Conservation (phyloP, 106 monocot genomes). For the Dendrobium huoshanense region DNA sequence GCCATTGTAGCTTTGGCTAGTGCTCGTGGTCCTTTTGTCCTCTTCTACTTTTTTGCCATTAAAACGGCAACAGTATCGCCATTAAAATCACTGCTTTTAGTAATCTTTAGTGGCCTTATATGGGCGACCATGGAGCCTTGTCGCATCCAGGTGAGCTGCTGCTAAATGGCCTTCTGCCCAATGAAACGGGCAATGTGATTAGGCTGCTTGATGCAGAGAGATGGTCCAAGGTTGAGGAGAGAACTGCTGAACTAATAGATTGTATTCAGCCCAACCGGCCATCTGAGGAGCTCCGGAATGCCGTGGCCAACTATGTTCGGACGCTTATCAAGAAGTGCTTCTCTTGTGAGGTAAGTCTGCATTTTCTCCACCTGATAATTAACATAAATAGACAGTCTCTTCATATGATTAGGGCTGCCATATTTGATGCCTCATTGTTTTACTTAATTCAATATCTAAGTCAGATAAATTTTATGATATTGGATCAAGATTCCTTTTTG, state of each 20-base stretch:
- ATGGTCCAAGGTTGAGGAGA: constrained; percentile 53
- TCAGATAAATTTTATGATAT: too few relatives aligned
- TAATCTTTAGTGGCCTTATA: constrained; percentile 18
- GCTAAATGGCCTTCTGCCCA: constrained; percentile 59
- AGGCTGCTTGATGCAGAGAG: constrained; percentile 49
- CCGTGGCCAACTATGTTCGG: constrained; percentile 67
- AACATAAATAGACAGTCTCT: too few relatives aligned
- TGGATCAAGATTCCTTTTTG: too few relatives aligned
- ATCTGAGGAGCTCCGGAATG: constrained; percentile 67
- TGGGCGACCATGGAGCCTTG: constrained; percentile 47
- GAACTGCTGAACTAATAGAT: constrained; percentile 52
- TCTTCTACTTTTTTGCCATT: background rate
- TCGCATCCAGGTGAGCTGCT: constrained; percentile 13
- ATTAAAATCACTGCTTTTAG: background rate
- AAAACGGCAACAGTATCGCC: background rate
- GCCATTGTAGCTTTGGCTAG: background rate
- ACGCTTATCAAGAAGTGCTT: constrained; percentile 58
- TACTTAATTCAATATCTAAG: too few relatives aligned
- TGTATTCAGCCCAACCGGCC: constrained; percentile 65
- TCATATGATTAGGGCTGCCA: too few relatives aligned
- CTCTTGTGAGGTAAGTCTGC: constrained; percentile 54
- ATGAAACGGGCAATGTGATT: constrained; percentile 26
- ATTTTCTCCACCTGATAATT: too few relatives aligned
- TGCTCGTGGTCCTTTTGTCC: background rate
- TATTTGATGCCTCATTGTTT: too few relatives aligned